Percentiles rank a stretch among this genome's conserved stretches.
Evolutionary conservation across 2,329 filamentous ascomycete genomes (phyloP).

Genomic region (Epichloe gansuensis): DNA sequence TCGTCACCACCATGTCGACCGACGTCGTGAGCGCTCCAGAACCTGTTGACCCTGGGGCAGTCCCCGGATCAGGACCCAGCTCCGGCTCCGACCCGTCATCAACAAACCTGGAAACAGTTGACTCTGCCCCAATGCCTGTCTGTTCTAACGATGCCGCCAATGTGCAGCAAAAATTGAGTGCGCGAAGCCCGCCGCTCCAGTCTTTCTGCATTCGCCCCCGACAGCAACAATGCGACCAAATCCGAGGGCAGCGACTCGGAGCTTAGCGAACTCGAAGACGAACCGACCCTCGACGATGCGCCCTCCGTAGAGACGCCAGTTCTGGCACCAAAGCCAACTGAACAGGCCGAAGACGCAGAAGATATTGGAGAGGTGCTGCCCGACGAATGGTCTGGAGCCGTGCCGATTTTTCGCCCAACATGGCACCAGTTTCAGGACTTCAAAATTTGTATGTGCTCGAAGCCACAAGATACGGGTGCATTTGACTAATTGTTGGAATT

Average conservation of each 20-base stretch:
- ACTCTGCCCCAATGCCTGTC: conserved; percentile 9
- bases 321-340: conserved; percentile 14
- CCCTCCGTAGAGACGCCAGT: conserved; percentile 10
- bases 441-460: conserved; percentile 59
- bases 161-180: conserved; percentile 19
- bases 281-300: conserved; percentile 28
- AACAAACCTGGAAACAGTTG: conserved; percentile 4
- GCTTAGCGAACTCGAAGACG: conserved; percentile 52
- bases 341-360: conserved; percentile 26
- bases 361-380: conserved; percentile 71
- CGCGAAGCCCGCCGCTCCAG: conserved; percentile 24
- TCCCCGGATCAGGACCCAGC: conserved; percentile 14
- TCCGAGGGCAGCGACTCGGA: conserved; percentile 52
- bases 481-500: conserved; percentile 15
- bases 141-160: conserved; percentile 15
- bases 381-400: conserved; percentile 80
- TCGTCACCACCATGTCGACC: conserved; percentile 38
- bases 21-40: conserved; percentile 39
- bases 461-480: not conserved
- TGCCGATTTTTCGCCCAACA: conserved; percentile 89
- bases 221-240: conserved; percentile 49
- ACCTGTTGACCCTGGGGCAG: conserved; percentile 15
- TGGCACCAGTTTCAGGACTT: conserved; percentile 95
- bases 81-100: conserved; percentile 13
- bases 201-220: conserved; percentile 49